Evolutionary conservation across 257 asterid genomes (phyloP).

Genomic region (Cruciata laevipes): DNA sequence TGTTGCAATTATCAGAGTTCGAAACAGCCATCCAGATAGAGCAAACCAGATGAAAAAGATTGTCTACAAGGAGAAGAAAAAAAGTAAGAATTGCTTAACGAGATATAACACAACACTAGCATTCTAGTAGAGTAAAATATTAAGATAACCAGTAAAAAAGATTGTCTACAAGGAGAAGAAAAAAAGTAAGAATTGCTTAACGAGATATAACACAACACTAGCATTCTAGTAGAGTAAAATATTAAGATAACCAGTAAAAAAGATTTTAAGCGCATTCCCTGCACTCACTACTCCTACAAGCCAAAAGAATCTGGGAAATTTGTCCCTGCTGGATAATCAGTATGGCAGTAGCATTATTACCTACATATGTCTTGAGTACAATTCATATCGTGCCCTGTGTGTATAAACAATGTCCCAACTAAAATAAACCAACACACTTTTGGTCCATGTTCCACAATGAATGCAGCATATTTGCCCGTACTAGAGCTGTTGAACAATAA

Average conservation of each 20-base stretch:
- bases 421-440: not conserved
- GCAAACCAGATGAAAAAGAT: slow-evolving; percentile 95
- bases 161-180: slow-evolving; percentile 50
- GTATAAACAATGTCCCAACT: too few species aligned
- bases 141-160: not conserved
- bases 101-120: not conserved
- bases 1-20: slow-evolving; percentile 63
- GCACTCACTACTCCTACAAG: not conserved
- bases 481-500: not conserved
- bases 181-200: not conserved
- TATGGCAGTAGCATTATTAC: not conserved
- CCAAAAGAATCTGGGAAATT: not conserved
- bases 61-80: slow-evolving; percentile 49
- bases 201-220: not conserved
- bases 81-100: not conserved
- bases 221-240: not conserved
- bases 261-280: not conserved
- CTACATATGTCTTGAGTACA: not conserved
- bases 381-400: too few species aligned
- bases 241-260: not conserved
- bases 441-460: not conserved
- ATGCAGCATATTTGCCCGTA: not conserved
- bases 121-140: not conserved
- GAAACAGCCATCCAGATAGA: slow-evolving; percentile 94
- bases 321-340: not conserved